Conservation (phyloP, 495 filamentous ascomycete species). For the Alectoria sarmentosa region DNA sequence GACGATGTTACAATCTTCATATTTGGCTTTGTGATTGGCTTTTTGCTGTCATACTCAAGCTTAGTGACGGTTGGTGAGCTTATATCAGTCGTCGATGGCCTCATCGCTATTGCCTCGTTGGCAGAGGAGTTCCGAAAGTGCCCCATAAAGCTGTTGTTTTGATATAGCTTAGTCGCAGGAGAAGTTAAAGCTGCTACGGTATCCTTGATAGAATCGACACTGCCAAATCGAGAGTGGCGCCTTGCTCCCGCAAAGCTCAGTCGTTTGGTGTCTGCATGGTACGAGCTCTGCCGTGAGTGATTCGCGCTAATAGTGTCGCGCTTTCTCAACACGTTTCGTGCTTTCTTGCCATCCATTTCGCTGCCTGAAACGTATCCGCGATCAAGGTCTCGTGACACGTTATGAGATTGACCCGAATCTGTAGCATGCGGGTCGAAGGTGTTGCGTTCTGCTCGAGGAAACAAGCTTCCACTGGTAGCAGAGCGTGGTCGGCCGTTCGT, state of each 20-base stretch:
- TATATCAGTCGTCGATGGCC: constrained; percentile 28
- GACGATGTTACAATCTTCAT: constrained; percentile 40
- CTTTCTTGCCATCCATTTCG: constrained; percentile 64
- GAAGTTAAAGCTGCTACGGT: constrained; percentile 33
- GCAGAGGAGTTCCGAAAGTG: constrained; percentile 41
- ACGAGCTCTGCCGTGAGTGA: constrained; percentile 61
- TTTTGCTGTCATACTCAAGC: constrained; percentile 46
- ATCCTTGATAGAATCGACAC: constrained; percentile 53
- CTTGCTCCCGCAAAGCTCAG: constrained; percentile 47
- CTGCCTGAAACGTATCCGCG: constrained; percentile 91
- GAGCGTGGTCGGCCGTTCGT: constrained; percentile 21
- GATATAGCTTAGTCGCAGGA: constrained; percentile 52
- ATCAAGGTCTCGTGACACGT: constrained; percentile 54
- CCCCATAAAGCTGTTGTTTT: constrained; percentile 39
- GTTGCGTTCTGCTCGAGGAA: constrained; percentile 33
- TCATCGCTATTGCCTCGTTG: constrained; percentile 30
- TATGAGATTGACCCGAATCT: constrained; percentile 26
- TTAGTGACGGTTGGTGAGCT: constrained; percentile 53
- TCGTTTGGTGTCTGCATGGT: constrained; percentile 60
- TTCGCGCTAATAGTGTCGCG: constrained; percentile 50
- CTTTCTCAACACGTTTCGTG: constrained; percentile 74
- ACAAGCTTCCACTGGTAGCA: constrained; percentile 28
- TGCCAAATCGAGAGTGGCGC: constrained; percentile 72
- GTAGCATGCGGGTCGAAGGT: constrained; percentile 20
- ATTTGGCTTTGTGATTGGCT: constrained; percentile 27